Evolutionary conservation across 1,284 basidiomycete genomes (phyloP).

Genomic region (Trametes hirsuta): DNA sequence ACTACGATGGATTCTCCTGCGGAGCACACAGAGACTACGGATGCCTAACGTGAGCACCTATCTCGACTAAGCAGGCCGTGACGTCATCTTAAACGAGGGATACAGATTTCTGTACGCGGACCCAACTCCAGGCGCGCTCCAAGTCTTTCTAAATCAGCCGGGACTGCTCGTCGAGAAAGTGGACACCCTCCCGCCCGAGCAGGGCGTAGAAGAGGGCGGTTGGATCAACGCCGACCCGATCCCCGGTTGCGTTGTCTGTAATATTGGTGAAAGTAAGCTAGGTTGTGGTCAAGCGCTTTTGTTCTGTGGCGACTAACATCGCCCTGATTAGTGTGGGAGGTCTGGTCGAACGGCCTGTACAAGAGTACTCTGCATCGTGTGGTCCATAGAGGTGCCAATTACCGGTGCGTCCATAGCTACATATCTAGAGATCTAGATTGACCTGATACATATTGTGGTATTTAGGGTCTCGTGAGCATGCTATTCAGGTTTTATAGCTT

Average conservation of each 20-base stretch:
- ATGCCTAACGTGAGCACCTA: constrained; percentile 71
- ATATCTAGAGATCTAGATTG: background rate
- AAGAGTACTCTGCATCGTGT: constrained; percentile 79
- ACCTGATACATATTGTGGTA: background rate
- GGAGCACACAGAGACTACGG: constrained; percentile 90
- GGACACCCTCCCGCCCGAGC: constrained; percentile 46
- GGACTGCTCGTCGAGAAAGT: constrained; percentile 41
- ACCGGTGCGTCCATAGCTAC: constrained; percentile 52
- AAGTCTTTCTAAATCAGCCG: constrained; percentile 70
- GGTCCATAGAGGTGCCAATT: constrained; percentile 70
- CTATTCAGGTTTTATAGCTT: background rate
- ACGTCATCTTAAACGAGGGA: background rate
- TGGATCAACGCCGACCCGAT: constrained; percentile 85
- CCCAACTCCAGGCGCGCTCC: constrained; percentile 74
- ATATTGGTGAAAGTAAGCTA: constrained; percentile 80
- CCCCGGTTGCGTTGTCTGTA: constrained; percentile 78
- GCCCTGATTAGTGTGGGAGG: constrained; percentile 71
- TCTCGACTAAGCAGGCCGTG: background rate
- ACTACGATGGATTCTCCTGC: constrained; percentile 80
- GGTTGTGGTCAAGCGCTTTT: background rate
- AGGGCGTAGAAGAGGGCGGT: constrained; percentile 56
- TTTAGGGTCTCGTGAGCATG: constrained; percentile 29
- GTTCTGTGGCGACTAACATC: background rate
- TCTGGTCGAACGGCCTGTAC: constrained; percentile 84
- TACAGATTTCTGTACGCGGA: constrained; percentile 79